Conservation (phyloP, 1,284 basidiomycete species). For the Ceratobasidium sp. region DNA sequence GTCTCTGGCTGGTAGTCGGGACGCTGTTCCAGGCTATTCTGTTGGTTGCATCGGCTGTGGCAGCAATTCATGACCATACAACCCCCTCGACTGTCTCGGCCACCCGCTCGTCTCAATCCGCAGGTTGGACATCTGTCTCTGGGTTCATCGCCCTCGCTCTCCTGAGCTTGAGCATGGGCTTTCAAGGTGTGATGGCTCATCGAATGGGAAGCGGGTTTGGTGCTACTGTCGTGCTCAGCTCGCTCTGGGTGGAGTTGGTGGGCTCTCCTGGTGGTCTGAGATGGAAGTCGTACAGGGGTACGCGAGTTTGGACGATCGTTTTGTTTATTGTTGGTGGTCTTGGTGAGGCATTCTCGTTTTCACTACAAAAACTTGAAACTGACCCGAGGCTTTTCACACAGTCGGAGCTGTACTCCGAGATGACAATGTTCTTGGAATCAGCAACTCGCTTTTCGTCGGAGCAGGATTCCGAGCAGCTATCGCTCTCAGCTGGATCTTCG, state of each 20-base stretch:
- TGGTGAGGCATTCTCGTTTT: constrained; percentile 12
- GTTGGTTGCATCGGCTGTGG: neutral
- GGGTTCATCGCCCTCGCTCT: constrained; percentile 15
- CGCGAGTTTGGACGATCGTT: neutral
- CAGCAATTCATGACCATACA: constrained; percentile 13
- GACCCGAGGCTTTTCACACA: neutral
- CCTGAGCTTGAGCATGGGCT: constrained; percentile 25
- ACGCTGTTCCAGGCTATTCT: constrained; percentile 23
- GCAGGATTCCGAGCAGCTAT: too few relatives aligned
- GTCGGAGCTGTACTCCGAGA: constrained; percentile 10
- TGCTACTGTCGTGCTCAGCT: constrained; percentile 25
- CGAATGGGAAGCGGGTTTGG: constrained; percentile 34
- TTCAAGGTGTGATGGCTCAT: constrained; percentile 34
- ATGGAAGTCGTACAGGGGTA: constrained; percentile 22
- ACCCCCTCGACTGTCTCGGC: neutral
- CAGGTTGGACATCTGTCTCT: constrained; percentile 2
- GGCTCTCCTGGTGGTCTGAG: constrained; percentile 22
- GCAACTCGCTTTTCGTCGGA: too few relatives aligned
- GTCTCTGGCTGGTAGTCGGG: constrained; percentile 25
- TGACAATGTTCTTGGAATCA: too few relatives aligned
- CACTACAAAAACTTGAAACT: neutral
- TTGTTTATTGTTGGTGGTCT: constrained; percentile 30
- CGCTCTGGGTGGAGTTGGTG: constrained; percentile 29
- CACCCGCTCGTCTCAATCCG: neutral
- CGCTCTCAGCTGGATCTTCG: too few relatives aligned